Base-by-base conservation (phyloP, 495 filamentous ascomycete species). In the Talaromyces thailandensis region DNA sequence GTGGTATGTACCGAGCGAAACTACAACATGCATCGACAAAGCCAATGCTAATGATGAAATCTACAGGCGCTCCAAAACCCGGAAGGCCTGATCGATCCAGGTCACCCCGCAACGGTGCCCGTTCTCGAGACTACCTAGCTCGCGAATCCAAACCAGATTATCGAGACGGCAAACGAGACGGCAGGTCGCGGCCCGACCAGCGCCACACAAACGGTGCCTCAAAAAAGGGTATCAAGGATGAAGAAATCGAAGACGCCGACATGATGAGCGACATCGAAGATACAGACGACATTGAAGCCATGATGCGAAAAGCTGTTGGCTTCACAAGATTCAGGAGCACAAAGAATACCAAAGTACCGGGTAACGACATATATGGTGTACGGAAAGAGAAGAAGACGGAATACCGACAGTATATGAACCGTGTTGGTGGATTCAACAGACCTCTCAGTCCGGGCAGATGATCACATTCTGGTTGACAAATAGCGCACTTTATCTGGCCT, bases 401-500 rank as follows among this genome's bases (percentile, higher is more conserved):
- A 81, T 97, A 97, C 70, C 81, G 94, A 70, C 94, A 98, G 83
- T 98, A 98, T 72, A 98, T 98, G 94, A 98, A 98, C 73, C 88
- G 94, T 61, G 75, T 86, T n/a, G 93, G 93, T 52, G 94, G 94
- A 50, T 98, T 98, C 81, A 98, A 98, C 74, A 79, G 94, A 68
- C 92, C 94, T 45, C 81, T 98, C 64, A 86, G 82, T 70, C 86
- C 86, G n/a, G 73, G 74, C 55, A 71, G 76, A 61, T 72, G 65
- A 70, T 64, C 48, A 52, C 14, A 32, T 14, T 37, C 48, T 18
- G 28, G 4, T 25, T 45, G 11, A 18, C 18, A 11, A 24, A 16
- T 6, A n/a, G 14, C 45, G 45, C 11, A 21, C 53, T 18, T n/a
- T 55, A 53, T 60, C 52, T 26, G 4, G 8, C 3, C n/a, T 43